A percentile compares a stretch with the other conserved stretches of the same genome.
These are phyloP conservation scores for Phaeophleospora eucalypticola DNA, from an alignment of 2,329 filamentous ascomycete species.

Conservation along the genomic window DNA sequence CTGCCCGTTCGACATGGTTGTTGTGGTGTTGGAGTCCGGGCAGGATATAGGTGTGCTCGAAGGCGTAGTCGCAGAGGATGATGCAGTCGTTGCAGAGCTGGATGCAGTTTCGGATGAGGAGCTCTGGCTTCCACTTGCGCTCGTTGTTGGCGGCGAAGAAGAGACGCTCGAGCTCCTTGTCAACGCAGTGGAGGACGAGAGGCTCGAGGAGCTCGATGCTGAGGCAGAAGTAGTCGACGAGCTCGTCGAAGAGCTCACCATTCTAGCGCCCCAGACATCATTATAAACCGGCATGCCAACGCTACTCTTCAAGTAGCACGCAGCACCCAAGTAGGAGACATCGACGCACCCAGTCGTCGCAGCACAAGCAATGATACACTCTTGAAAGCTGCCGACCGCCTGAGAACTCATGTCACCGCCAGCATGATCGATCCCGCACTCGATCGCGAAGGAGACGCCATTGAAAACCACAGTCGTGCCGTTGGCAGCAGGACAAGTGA, in stretches of 20 bases:
- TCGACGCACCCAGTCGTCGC: conserved; percentile 20
- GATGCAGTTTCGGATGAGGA: conserved; percentile 2
- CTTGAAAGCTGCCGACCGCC: conserved; percentile 17
- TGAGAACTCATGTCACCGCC: conserved; percentile 26
- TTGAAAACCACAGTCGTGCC: conserved; percentile 20
- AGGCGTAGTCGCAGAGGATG: conserved; percentile 10
- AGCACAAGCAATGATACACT: conserved; percentile 26
- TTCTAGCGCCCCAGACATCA: conserved; percentile 27
- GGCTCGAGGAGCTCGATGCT: neutral
- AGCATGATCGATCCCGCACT: conserved; percentile 29
- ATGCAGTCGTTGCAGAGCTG: conserved; percentile 6
- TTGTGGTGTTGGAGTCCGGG: conserved; percentile 20
- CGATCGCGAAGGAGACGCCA: conserved; percentile 21
- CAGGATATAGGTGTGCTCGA: conserved; percentile 13
- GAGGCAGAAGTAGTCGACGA: neutral
- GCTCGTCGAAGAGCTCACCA: conserved; percentile 22
- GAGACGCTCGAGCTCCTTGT: neutral
- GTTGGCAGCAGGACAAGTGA: conserved; percentile 22
- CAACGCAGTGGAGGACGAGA: too few species aligned
- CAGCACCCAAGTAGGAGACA: conserved; percentile 22
- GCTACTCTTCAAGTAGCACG: conserved; percentile 32
- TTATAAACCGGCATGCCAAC: conserved; percentile 22
- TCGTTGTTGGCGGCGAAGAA: neutral
- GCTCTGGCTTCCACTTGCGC: neutral
- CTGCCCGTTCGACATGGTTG: conserved; percentile 17